Percentiles rank a stretch among this genome's conserved stretches.
These are phyloP conservation scores for Penicillium malachiteum DNA, from an alignment of 495 filamentous ascomycete genomes.

Conservation along the genomic window DNA sequence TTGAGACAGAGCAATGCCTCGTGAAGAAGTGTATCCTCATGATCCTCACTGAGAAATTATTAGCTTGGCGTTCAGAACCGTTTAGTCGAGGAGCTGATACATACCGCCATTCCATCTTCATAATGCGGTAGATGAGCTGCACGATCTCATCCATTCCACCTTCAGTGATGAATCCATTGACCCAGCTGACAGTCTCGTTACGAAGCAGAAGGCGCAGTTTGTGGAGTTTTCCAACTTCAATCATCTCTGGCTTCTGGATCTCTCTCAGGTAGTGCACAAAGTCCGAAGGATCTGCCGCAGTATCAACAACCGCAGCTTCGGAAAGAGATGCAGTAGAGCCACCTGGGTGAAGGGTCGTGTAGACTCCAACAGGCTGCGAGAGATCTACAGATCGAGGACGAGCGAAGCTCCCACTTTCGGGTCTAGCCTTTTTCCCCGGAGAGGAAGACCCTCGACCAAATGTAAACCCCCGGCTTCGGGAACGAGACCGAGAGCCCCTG, in stretches of 20 bases:
- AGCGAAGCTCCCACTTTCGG: slow-evolving; percentile 41
- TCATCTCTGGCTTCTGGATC: slow-evolving; percentile 71
- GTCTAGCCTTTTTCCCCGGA: slow-evolving; percentile 56
- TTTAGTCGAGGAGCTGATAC: slow-evolving; percentile 23
- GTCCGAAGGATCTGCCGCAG: slow-evolving; percentile 64
- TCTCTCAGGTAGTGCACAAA: slow-evolving; percentile 79
- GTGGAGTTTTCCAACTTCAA: slow-evolving; percentile 92
- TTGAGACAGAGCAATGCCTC: slow-evolving; percentile 93
- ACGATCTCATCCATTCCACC: slow-evolving; percentile 94
- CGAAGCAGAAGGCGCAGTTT: slow-evolving; percentile 87
- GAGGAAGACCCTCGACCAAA: slow-evolving; percentile 61
- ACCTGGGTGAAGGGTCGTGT: slow-evolving; percentile 45
- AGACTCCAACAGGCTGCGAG: slow-evolving; percentile 44
- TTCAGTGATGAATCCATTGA: slow-evolving; percentile 81
- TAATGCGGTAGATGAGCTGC: slow-evolving; percentile 79
- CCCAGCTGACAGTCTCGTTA: slow-evolving; percentile 94
- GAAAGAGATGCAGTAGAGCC: slow-evolving; percentile 43
- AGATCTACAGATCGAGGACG: slow-evolving; percentile 46
- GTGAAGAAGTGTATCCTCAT: slow-evolving; percentile 90
- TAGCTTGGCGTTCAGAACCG: slow-evolving; percentile 12
- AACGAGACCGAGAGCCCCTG: slow-evolving; percentile 58
- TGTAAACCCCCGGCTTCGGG: slow-evolving; percentile 75
- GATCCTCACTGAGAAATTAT: slow-evolving; percentile 71
- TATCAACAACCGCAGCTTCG: slow-evolving; percentile 42
- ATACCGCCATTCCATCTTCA: slow-evolving; percentile 95